These are phyloP conservation scores for Beauveria rudraprayagi DNA, from an alignment of 2,329 filamentous ascomycete genomes.

Conservation along the genomic window DNA sequence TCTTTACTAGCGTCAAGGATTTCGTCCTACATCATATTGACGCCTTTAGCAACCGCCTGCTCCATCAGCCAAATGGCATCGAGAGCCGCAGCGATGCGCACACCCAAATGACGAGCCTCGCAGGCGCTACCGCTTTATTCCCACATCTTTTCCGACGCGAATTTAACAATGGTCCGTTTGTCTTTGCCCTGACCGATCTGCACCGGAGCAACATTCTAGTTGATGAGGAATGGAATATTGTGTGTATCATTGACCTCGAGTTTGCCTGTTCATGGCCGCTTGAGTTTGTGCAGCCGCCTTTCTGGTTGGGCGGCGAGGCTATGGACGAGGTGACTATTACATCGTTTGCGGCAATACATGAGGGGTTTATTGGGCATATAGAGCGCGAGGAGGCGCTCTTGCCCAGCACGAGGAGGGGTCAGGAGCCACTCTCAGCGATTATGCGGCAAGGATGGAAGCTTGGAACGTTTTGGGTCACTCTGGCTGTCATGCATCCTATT, in stretches of 20 bases:
- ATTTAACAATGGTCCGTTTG: slow-evolving; percentile 19
- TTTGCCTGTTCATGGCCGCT: slow-evolving; percentile 23
- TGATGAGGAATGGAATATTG: slow-evolving; percentile 26
- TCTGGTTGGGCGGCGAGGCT: slow-evolving; percentile 25
- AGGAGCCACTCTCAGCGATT: slow-evolving; percentile 11
- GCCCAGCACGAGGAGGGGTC: not conserved
- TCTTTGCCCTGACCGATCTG: slow-evolving; percentile 23
- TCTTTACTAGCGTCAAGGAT: slow-evolving; percentile 13
- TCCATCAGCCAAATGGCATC: slow-evolving; percentile 16
- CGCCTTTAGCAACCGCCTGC: slow-evolving; percentile 15
- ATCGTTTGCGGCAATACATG: slow-evolving; percentile 7
- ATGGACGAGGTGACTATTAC: slow-evolving; percentile 9
- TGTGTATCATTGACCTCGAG: slow-evolving; percentile 24
- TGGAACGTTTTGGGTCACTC: slow-evolving; percentile 13
- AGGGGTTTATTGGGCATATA: slow-evolving; percentile 8
- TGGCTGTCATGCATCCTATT: slow-evolving; percentile 12
- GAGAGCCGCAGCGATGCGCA: slow-evolving; percentile 10
- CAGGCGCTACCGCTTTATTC: slow-evolving; percentile 12
- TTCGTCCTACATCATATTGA: slow-evolving; percentile 14
- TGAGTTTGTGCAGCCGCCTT: slow-evolving; percentile 17
- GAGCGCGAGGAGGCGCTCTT: slow-evolving; percentile 2
- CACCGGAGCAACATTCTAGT: slow-evolving; percentile 28
- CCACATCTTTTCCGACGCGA: slow-evolving; percentile 18
- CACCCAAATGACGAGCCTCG: slow-evolving; percentile 15
- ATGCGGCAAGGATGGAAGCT: slow-evolving; percentile 14